These are phyloP conservation scores for Stenogyne calaminthoides DNA, from an alignment of 305 asterid genomes.

Conservation along the genomic window DNA sequence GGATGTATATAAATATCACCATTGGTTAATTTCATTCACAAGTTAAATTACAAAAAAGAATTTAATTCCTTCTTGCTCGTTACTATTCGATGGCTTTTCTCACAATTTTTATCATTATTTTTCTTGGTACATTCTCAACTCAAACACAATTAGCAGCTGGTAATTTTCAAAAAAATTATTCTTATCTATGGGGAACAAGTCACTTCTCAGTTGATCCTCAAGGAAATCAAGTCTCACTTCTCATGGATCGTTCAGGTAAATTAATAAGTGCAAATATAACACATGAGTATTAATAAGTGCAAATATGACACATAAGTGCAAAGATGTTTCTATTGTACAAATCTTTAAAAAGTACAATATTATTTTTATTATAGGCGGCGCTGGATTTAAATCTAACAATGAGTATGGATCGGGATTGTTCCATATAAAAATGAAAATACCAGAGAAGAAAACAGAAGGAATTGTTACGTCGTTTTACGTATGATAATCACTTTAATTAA, in stretches of 20 bases:
- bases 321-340: not conserved
- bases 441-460: conserved; percentile 45
- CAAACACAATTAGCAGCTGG: not conserved
- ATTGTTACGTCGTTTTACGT: conserved; percentile 51
- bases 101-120: not conserved
- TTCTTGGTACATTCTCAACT: not conserved
- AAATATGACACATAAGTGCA: too few species aligned
- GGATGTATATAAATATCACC: too few species aligned
- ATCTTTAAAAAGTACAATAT: not conserved
- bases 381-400: conserved; percentile 60
- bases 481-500: not conserved
- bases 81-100: conserved; percentile 23
- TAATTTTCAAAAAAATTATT: conserved; percentile 37
- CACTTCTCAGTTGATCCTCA: conserved; percentile 40
- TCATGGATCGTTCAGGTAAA: too few species aligned
- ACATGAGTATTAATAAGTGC: too few species aligned
- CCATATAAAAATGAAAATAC: conserved; percentile 48
- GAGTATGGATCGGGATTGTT: conserved; percentile 51
- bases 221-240: conserved; percentile 40
- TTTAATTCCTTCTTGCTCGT: too few species aligned
- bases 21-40: not conserved
- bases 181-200: conserved; percentile 42
- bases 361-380: conserved; percentile 28
- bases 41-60: not conserved
- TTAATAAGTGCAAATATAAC: too few species aligned